Evolutionary conservation across 2,329 filamentous ascomycete species (phyloP).

Genomic region (Endoconidiophora laricicola): DNA sequence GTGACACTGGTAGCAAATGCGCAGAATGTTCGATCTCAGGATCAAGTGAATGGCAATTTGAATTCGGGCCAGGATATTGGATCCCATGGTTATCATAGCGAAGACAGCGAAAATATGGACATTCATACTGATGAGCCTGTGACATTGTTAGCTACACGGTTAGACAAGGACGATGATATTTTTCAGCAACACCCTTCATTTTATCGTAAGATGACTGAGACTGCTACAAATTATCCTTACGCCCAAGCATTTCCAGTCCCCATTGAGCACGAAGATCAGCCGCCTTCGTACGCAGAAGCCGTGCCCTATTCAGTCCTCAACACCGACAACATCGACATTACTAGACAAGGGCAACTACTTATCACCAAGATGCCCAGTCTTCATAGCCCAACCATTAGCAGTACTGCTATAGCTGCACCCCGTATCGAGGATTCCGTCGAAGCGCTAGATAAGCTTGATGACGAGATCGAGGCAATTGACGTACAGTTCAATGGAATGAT

Average conservation of each 20-base stretch:
- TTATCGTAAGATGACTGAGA: conserved; percentile 3
- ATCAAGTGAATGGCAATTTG: too few species aligned
- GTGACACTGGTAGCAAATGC: conserved; percentile 6
- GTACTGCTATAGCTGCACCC: conserved; percentile 21
- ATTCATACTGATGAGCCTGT: neutral
- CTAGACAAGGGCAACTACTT: neutral
- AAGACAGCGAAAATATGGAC: too few species aligned
- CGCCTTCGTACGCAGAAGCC: conserved; percentile 12
- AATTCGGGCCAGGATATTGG: too few species aligned
- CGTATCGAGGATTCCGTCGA: conserved; percentile 49
- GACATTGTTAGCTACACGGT: conserved; percentile 8
- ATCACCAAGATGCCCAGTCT: neutral
- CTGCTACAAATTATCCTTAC: conserved; percentile 9
- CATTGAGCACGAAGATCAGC: conserved; percentile 13
- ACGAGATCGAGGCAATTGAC: conserved; percentile 39
- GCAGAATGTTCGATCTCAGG: too few species aligned
- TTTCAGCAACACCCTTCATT: conserved; percentile 7
- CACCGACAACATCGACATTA: neutral
- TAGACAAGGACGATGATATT: conserved; percentile 9
- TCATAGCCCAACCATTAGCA: neutral
- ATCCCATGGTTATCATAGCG: too few species aligned
- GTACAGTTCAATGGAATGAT: conserved; percentile 15
- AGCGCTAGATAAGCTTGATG: conserved; percentile 43
- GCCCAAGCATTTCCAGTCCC: conserved; percentile 10
- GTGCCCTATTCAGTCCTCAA: conserved; percentile 10